Evolutionary conservation across 2,329 filamentous ascomycete genomes (phyloP), one percentile per base, ranked within the genome.

Genomic region (Septoria linicola): DNA sequence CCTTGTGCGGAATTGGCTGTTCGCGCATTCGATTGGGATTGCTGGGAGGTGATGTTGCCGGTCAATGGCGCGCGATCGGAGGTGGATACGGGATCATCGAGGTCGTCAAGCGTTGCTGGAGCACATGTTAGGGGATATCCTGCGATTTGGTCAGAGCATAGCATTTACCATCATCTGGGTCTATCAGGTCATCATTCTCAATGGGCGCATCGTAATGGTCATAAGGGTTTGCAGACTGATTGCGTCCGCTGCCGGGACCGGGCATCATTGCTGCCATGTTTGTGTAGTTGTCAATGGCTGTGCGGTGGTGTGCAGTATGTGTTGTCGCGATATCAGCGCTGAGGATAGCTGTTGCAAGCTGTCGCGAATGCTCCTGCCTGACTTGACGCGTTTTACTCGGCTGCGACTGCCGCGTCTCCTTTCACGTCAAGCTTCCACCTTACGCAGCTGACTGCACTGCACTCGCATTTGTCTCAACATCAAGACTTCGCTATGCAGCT

Each of bases 61-160:
- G 87, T 87, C 59, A 96, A 78, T 49, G 89, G 89, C 43, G 89
- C 83, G 62, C 86, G 85, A 66, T 90, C 86, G 58, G 87, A 84
- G 52, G 78, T 79, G 17, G 43, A 79, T n/a, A 58, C 49, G 7
- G 57, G 76, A 54, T 73, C 72, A 58, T 80, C 77, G 65, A 96
- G 89, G 65, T 96, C 90, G 71, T 93, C 88, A 65, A 96, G 84
- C 63, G 90, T 89, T 66, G 87, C 88, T 89, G 27, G 16, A 30
- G 4, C 3, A 40, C 4, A 7, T 2, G 19, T 14, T 14, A 13
- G 17, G 10, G 41, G 27, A 11, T 16, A 11, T 37, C n/a, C n/a
- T 6, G 42, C 13, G 27, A 7, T 17, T 11, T 16, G 11, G 5
- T 17, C 6, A 10, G 23, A n/a, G 19, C n/a, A 13, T 21, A 4